Base-by-base conservation (phyloP, 2,329 filamentous ascomycete species). In the Pestalotiopsis sp. region DNA sequence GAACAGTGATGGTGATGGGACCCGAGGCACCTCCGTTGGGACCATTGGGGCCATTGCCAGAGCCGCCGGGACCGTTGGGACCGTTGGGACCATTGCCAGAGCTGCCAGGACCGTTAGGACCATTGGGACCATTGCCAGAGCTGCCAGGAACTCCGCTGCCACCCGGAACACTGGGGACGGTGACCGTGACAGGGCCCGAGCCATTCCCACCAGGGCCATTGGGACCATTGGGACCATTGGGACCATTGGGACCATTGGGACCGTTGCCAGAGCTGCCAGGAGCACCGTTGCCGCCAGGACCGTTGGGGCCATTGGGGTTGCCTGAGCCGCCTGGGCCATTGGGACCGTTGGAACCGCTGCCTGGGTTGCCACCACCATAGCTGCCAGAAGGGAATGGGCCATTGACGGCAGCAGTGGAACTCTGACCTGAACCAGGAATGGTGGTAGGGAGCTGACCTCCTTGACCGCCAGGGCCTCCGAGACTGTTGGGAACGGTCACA, bases 361-460 rank as follows among this genome's bases (percentile, higher is more conserved):
- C 59, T 39, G 69, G 69, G 14, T 61, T 23, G 23, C 52, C 52
- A 27, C 63, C 45, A 11, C 64, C 64, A 60, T 66, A 66, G 36
- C 52, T 23, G 64, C 64, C 64, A n/a, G 64, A 60, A 45, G 64
- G 64, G 14, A 27, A 36, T 38, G 59, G 59, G 4, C 52, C 55
- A 17, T 36, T 23, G 4, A 38, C 14, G n/a, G 23, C 55, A 20
- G 52, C 41, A 23, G 36, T 27, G 3, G 45, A 45, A 52, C 62
- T 55, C 39, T 45, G 62, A 4, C 39, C 38, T 41, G 62, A 25
- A 39, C 23, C 45, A 38, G 41, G 64, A 36, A 57, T 64, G 55
- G 39, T 55, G 14, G 67, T 14, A 39, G 36, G 59, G 52, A 38
- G n/a, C 20, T 64, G 64, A 36, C 45, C 31, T 23, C 45, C 49